phyloP scores from a whole-genome alignment of 257 asterid genomes.

The Plectranthus barbatus region DNA sequence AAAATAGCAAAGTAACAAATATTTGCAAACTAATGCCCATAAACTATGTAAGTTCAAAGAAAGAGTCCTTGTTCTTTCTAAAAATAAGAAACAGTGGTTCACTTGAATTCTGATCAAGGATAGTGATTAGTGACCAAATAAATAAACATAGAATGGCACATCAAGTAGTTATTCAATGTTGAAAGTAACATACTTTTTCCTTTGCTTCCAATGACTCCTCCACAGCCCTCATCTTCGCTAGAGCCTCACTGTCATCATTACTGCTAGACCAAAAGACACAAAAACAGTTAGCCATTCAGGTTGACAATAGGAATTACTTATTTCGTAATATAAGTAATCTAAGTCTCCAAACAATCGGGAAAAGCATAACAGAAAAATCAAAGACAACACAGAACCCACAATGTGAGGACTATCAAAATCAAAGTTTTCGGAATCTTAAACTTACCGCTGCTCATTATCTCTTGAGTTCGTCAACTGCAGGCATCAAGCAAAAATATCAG shows the following conservation, averaged over 20 bases:
- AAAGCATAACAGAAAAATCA: neutral
- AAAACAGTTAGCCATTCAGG: conserved; percentile 1
- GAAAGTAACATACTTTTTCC: conserved; percentile 44
- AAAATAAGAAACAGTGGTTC: neutral
- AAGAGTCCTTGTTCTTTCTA: neutral
- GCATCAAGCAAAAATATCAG: conserved; percentile 24
- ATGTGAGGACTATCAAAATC: neutral
- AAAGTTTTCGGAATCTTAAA: neutral
- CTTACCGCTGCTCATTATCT: conserved; percentile 56
- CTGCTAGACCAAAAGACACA: conserved; percentile 33
- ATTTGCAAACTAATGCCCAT: conserved; percentile 3
- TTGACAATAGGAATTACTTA: neutral
- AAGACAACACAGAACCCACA: neutral
- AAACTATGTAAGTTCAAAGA: neutral
- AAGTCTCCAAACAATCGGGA: neutral
- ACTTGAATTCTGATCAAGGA: neutral
- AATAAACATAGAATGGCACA: neutral
- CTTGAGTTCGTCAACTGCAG: conserved; percentile 55
- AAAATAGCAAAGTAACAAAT: neutral
- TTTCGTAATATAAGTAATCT: neutral
- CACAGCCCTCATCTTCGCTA: conserved; percentile 78
- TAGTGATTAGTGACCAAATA: conserved; percentile 5
- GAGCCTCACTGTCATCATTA: conserved; percentile 54
- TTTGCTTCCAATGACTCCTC: conserved; percentile 73
- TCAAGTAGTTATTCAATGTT: conserved; percentile 8